These are phyloP conservation scores for Ambrosia artemisiifolia DNA, from an alignment of 129 eudicot genomes.

Conservation along the genomic window DNA sequence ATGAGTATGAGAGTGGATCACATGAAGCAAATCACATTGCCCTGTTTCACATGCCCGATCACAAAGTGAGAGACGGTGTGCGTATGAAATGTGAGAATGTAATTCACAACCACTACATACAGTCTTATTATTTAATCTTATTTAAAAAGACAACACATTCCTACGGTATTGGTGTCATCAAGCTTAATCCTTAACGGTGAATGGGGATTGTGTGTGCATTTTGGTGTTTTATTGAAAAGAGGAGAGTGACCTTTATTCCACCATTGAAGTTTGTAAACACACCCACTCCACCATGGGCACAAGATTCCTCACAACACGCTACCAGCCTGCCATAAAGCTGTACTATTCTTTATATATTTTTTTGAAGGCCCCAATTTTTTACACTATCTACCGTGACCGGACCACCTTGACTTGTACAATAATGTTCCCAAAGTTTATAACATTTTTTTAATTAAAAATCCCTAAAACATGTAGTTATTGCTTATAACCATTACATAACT, in stretches of 20 bases:
- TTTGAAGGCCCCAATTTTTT: not conserved
- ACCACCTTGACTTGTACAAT: not conserved
- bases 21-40: too few species aligned
- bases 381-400: not conserved
- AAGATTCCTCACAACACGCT: conserved; percentile 42
- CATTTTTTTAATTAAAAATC: not conserved
- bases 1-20: too few species aligned
- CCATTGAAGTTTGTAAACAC: conserved; percentile 36
- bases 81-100: too few species aligned
- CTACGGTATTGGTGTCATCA: too few species aligned
- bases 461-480: not conserved
- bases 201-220: not conserved
- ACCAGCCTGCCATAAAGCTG: conserved; percentile 38
- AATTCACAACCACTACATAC: too few species aligned
- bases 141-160: too few species aligned
- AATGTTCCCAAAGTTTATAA: not conserved
- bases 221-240: conserved; percentile 11
- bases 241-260: conserved; percentile 8
- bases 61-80: too few species aligned
- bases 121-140: too few species aligned
- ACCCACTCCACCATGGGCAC: conserved; percentile 38
- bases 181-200: too few species aligned
- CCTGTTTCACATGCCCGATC: too few species aligned
- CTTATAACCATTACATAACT: too few species aligned
- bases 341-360: not conserved